Base-by-base conservation (phyloP, 2,329 filamentous ascomycete genomes). In the Fusarium camptoceras region DNA sequence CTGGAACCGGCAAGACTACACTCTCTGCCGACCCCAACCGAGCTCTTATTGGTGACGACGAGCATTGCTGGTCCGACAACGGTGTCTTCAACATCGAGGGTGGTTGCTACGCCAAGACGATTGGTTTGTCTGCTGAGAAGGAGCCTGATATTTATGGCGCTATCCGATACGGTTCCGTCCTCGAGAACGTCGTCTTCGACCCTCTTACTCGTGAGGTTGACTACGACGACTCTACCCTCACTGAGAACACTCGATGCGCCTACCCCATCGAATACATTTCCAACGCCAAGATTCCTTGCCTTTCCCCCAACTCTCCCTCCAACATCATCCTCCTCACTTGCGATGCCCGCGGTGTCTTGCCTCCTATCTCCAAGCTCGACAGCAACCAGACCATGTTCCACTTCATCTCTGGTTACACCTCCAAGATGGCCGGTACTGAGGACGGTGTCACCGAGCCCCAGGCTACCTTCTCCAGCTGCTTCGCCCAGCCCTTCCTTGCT, bases 41-140 rank as follows among this genome's bases (percentile, higher is more conserved):
- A 80, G 91, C 93, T 72, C 85, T 99, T 78, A 99, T 99, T 77
- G 96, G 96, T 80, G 96, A 99, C 77, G 96, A 99, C 80, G 96
- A 99, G 91, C 96, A 99, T 89, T 98, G 96, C 92, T 99, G 96
- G 96, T 94, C 91, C 76, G 96, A 99, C 81, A 89, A 84, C 62
- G 96, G 96, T 81, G 91, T 99, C 80, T 99, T 99, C 92, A 99
- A 99, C 89, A 99, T 99, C 64, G 96, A 99, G 85, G 96, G 96
- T 77, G 96, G 96, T 73, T 99, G 96, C 89, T 99, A 99, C 85
- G 96, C 96, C 83, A 99, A 99, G 91, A 95, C 92, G 83, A 95
- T 99, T 80, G 95, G 95, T 74, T 91, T 99, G 60, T 98, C 96
- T 24, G 94, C 91, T 50, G 96, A 99, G 88, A 99, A 98, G 89